Conservation (phyloP, 495 filamentous ascomycete species). For the Symbiotaphrina buchneri region DNA sequence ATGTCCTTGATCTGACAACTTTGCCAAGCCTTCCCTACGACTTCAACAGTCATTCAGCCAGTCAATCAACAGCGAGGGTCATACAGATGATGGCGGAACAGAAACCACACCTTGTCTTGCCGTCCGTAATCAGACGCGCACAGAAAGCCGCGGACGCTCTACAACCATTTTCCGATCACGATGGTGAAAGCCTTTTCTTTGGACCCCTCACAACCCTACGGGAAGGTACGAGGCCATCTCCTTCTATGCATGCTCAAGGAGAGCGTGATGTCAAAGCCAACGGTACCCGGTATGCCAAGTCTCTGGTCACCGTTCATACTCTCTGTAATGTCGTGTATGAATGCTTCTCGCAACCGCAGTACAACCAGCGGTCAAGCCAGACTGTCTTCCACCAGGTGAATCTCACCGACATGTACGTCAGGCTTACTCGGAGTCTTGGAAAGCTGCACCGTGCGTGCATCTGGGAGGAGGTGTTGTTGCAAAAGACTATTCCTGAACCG, state of each 20-base stretch:
- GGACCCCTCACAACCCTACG: constrained; percentile 22
- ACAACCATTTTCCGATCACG: constrained; percentile 32
- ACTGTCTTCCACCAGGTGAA: constrained; percentile 49
- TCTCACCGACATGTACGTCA: constrained; percentile 53
- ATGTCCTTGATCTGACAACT: constrained; percentile 62
- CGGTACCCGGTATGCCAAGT: constrained; percentile 56
- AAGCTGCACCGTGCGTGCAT: constrained; percentile 54
- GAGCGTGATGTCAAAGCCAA: constrained; percentile 17
- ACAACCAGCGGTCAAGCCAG: constrained; percentile 32
- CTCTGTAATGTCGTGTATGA: constrained; percentile 49
- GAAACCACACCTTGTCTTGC: constrained; percentile 61
- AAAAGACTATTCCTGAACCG: constrained; percentile 37
- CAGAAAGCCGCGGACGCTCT: constrained; percentile 46
- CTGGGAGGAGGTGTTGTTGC: constrained; percentile 60
- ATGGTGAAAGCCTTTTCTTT: constrained; percentile 36
- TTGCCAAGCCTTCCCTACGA: constrained; percentile 55
- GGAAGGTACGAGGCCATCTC: constrained; percentile 5
- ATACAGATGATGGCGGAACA: constrained; percentile 62
- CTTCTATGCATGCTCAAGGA: too few species aligned
- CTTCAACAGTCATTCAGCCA: constrained; percentile 42
- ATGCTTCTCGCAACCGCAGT: constrained; percentile 41
- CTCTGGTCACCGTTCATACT: constrained; percentile 50
- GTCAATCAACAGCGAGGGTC: constrained; percentile 44
- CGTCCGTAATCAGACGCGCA: constrained; percentile 51
- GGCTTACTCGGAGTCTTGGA: constrained; percentile 46